These are phyloP conservation scores for Phanerochaete carnosa DNA, from an alignment of 768 basidiomycete species.

Conservation along the genomic window DNA sequence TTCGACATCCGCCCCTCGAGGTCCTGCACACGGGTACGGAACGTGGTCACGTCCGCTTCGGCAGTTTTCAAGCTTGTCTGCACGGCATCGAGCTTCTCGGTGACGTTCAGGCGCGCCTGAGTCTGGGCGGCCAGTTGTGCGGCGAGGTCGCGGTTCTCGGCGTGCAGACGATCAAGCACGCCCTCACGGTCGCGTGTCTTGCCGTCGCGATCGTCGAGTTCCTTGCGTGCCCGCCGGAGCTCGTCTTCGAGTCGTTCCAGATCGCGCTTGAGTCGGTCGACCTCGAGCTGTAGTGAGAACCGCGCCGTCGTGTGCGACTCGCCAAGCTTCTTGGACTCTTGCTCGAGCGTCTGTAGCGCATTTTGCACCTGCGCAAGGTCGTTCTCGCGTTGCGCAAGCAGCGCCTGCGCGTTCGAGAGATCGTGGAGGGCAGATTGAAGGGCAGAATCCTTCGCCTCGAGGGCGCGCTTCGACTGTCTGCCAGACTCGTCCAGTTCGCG, in stretches of 20 bases:
- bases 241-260: constrained; percentile 79
- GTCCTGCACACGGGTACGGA: constrained; percentile 63
- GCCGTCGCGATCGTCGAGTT: constrained; percentile 64
- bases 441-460: constrained; percentile 71
- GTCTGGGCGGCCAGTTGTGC: constrained; percentile 80
- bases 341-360: constrained; percentile 68
- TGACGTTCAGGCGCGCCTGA: constrained; percentile 79
- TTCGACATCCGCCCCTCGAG: constrained; percentile 79
- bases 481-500: constrained; percentile 61
- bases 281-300: constrained; percentile 86
- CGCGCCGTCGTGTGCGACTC: constrained; percentile 81
- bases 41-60: constrained; percentile 61
- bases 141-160: constrained; percentile 78
- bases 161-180: constrained; percentile 69
- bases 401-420: constrained; percentile 56
- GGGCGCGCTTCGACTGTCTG: constrained; percentile 55
- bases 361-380: constrained; percentile 74
- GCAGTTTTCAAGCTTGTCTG: constrained; percentile 59
- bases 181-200: constrained; percentile 68
- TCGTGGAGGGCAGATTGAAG: constrained; percentile 61
- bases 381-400: constrained; percentile 67
- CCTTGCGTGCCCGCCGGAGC: constrained; percentile 63
- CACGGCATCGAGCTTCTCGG: constrained; percentile 83
- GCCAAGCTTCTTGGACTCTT: constrained; percentile 75
- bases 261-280: constrained; percentile 84